Conservation (phyloP, 768 basidiomycete species). For the Leccinum rimulosum region DNA sequence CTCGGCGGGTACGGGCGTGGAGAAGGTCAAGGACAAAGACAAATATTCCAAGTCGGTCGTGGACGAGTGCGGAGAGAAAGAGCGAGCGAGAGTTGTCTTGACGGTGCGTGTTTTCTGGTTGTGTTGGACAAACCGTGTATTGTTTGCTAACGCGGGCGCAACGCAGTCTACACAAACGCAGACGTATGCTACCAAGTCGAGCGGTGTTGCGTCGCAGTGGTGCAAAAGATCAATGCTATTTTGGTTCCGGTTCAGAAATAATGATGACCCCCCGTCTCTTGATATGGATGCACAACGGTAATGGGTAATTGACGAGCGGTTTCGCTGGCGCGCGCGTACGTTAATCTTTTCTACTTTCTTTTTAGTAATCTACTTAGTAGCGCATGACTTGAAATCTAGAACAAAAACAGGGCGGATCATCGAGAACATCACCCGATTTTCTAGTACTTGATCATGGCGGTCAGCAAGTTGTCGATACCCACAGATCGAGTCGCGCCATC, state of each 20-base stretch:
- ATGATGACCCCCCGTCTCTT: not conserved
- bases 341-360: not conserved
- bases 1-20: constrained; percentile 5
- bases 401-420: no score
- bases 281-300: not conserved
- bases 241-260: not conserved
- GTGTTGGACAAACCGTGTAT: not conserved
- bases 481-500: no score
- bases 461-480: no score
- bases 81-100: constrained; percentile 59
- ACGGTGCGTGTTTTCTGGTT: constrained; percentile 43
- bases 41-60: constrained; percentile 47
- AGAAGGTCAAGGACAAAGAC: constrained; percentile 32
- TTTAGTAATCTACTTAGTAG: not conserved
- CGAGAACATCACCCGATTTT: no score
- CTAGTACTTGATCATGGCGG: no score
- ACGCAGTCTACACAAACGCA: constrained; percentile 46
- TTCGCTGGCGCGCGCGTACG: not conserved
- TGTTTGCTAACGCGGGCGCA: not conserved
- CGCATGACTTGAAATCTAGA: no score
- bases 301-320: not conserved
- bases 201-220: constrained; percentile 36
- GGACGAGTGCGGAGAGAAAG: constrained; percentile 46
- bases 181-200: constrained; percentile 41
- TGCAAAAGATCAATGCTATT: constrained; percentile 37